These are phyloP conservation scores for Eucalyptus camaldulensis DNA, from an alignment of 345 rosid species.

Conservation along the genomic window DNA sequence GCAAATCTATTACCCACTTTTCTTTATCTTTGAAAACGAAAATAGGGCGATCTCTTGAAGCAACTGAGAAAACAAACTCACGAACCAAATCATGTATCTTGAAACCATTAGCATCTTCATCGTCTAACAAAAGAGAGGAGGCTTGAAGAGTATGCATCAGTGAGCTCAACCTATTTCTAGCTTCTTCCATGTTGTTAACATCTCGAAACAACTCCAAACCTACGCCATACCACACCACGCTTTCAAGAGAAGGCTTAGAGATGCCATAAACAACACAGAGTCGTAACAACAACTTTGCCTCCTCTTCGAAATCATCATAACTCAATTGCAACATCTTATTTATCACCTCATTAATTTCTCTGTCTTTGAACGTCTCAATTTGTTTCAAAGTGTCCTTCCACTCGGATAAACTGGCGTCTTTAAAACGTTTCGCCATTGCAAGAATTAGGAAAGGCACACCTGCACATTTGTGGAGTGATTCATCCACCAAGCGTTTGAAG, in stretches of 20 bases:
- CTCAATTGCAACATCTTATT: neutral
- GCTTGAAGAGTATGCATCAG: accelerated
- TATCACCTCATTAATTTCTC: accelerated
- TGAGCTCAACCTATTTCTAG: accelerated
- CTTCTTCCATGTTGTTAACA: neutral
- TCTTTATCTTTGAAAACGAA: too few species aligned
- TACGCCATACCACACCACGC: accelerated
- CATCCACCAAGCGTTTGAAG: neutral
- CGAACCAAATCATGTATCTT: too few species aligned
- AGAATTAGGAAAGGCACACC: neutral
- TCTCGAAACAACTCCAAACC: neutral
- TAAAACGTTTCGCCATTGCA: accelerated
- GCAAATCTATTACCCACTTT: too few species aligned
- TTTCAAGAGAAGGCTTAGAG: neutral
- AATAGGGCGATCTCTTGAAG: too few species aligned
- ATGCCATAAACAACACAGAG: neutral
- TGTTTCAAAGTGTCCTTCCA: neutral
- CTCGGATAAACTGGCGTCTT: accelerated
- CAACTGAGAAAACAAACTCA: accelerated
- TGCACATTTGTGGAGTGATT: neutral
- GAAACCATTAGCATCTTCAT: too few species aligned
- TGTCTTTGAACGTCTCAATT: accelerated
- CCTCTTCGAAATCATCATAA: accelerated
- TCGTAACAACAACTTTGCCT: neutral
- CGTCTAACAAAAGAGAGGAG: accelerated